Base-by-base conservation (phyloP, 2,329 filamentous ascomycete genomes). In the Exophiala bonariae region DNA sequence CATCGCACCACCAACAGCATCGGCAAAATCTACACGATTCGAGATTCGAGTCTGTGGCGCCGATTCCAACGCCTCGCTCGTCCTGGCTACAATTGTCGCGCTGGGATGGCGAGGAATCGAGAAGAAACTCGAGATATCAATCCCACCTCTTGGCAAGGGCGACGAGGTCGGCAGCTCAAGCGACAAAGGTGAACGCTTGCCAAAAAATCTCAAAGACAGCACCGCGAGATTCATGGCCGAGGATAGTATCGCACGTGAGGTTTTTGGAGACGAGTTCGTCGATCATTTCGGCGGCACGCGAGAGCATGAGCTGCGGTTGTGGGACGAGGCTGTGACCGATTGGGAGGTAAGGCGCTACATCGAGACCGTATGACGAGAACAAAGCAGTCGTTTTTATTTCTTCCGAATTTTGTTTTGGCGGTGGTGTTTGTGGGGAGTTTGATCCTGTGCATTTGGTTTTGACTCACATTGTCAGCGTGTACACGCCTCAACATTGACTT, bases 241-340 rank as follows among this genome's bases (percentile, higher is more conserved):
- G 59, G 88, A 80, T 2, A 97, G 92, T 65, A 77, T 97, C 13
- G 93, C 93, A n/a, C 79, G 93, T 47, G 88, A 97, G 65, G 87
- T 96, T 0, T 88, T 99, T 68, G 93, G 93, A 0, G 87, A 97
- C 66, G 87, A 86, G 7, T 99, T 99, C 70, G 93, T 99, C 3
- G 91, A 97, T 13, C 93, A 97, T 67, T 99, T 85, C 72, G 89
- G 85, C 10, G 93, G 93, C 13, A 96, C 92, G 14, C 80, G 93
- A 55, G 86, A 95, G 66, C 91, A 99, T 68, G 93, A 99, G 70
- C 79, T 93, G 49, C 76, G 87, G 52, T 70, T 96, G 16, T 99
- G 88, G 86, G 91, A 97, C 61, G 92, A 97, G 67, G 91, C 91
- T 2, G 92, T 97, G 4, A 97, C 93, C 16, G 93, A 97, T 68